Conservation (phyloP, 148 eudicot genomes). For the Rhododendron molle region DNA sequence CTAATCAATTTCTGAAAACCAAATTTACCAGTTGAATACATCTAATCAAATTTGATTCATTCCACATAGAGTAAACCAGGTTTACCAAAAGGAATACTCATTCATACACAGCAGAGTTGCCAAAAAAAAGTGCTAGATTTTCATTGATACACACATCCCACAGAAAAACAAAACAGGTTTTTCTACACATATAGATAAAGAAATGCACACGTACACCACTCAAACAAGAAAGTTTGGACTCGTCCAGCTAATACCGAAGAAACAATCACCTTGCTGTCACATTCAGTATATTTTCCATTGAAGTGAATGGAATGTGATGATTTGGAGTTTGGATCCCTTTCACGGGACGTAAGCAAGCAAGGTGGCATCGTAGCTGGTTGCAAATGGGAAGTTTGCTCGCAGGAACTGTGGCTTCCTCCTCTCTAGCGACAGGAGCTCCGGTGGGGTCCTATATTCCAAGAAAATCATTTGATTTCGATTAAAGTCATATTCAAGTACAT, state of each 20-base stretch:
- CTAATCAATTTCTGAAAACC: too few species aligned
- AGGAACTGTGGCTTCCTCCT: slow-evolving; percentile 43
- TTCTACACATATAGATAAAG: not conserved
- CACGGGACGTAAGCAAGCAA: slow-evolving; percentile 61
- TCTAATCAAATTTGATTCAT: not conserved
- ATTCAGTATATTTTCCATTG: slow-evolving; percentile 58
- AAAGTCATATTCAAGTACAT: not conserved
- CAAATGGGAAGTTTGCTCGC: slow-evolving; percentile 68
- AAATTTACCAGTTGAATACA: too few species aligned
- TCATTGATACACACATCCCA: not conserved
- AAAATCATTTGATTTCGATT: not conserved
- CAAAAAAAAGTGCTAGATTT: not conserved
- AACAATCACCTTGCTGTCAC: slow-evolving; percentile 30
- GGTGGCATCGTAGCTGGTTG: slow-evolving; percentile 55
- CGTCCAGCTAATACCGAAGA: not conserved
- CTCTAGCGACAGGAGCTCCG: slow-evolving; percentile 68
- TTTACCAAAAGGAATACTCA: not conserved
- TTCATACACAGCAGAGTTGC: not conserved
- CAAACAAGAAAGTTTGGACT: not conserved
- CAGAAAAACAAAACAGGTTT: not conserved
- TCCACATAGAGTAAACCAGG: not conserved
- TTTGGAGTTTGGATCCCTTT: slow-evolving; percentile 34
- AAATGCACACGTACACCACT: not conserved
- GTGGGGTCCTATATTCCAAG: slow-evolving; percentile 51
- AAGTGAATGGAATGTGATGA: slow-evolving; percentile 44